A percentile compares a stretch with the other conserved stretches of the same genome.
phyloP scores from a whole-genome alignment of 257 asterid genomes.

The Gynochthodes officinalis region DNA sequence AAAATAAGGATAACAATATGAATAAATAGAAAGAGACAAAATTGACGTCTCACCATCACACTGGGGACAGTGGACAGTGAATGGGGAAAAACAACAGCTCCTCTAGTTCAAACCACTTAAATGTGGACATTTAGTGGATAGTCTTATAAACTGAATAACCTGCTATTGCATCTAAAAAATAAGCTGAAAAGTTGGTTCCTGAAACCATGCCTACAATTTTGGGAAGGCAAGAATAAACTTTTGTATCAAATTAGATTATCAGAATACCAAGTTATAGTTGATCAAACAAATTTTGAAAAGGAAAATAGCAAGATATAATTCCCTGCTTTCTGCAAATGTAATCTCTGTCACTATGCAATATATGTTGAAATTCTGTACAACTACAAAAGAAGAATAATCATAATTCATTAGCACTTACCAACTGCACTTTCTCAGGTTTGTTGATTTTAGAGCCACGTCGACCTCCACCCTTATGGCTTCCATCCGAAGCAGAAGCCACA shows the following conservation, averaged over 20 bases:
- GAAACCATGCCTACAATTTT: not conserved
- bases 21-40: conserved; percentile 11
- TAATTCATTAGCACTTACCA: conserved; percentile 51
- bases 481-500: conserved; percentile 86
- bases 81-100: not conserved
- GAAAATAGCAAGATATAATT: not conserved
- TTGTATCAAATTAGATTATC: not conserved
- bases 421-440: conserved; percentile 95
- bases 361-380: not conserved
- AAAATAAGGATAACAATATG: conserved; percentile 15
- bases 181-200: not conserved
- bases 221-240: not conserved
- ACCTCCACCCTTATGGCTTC: conserved; percentile 61
- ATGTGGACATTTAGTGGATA: not conserved
- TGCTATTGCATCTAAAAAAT: not conserved
- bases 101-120: not conserved
- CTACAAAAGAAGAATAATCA: not conserved
- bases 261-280: not conserved
- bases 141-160: not conserved
- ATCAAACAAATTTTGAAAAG: not conserved
- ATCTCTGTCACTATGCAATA: not conserved
- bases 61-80: not conserved
- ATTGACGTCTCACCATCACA: not conserved
- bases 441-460: conserved; percentile 75
- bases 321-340: not conserved